A percentile compares a stretch with the other conserved stretches of the same genome.
Evolutionary conservation across 2,329 filamentous ascomycete species (phyloP).

Genomic region (Fusarium sp.): DNA sequence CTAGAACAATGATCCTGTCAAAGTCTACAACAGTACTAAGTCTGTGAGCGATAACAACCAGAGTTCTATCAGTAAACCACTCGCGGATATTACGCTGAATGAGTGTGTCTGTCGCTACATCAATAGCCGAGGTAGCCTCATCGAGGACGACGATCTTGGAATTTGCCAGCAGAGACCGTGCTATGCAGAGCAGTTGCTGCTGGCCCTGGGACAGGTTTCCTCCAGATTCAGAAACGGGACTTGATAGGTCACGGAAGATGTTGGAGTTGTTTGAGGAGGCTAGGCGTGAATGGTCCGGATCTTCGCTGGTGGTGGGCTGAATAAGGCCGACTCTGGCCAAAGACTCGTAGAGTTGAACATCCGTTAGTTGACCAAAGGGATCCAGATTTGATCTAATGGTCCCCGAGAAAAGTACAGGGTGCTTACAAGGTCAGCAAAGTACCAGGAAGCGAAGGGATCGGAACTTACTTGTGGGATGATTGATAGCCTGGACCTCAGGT

Average conservation of each 20-base stretch:
- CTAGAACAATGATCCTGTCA: slow-evolving; percentile 77
- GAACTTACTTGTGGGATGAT: slow-evolving; percentile 75
- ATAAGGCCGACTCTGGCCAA: slow-evolving; percentile 54
- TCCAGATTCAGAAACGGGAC: slow-evolving; percentile 75
- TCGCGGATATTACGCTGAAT: slow-evolving; percentile 79
- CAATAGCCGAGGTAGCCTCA: slow-evolving; percentile 81
- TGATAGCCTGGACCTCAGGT: slow-evolving; percentile 75
- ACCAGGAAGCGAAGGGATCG: background rate
- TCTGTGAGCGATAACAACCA: slow-evolving; percentile 80
- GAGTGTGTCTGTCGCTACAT: slow-evolving; percentile 77
- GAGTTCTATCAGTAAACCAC: slow-evolving; percentile 75
- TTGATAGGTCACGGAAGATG: slow-evolving; percentile 69
- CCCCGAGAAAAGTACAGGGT: slow-evolving; percentile 82
- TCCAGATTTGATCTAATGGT: slow-evolving; percentile 81
- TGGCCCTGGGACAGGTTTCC: slow-evolving; percentile 81
- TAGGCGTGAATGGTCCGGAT: background rate
- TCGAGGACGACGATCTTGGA: slow-evolving; percentile 83
- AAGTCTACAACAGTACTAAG: slow-evolving; percentile 81
- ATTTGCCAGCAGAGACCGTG: slow-evolving; percentile 74
- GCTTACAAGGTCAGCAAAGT: slow-evolving; percentile 60
- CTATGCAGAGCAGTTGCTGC: slow-evolving; percentile 78
- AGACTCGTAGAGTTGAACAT: slow-evolving; percentile 74
- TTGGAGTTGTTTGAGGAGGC: slow-evolving; percentile 64
- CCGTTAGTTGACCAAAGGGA: slow-evolving; percentile 75
- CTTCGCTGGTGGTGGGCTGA: no score